phyloP scores from a whole-genome alignment of 2,329 filamentous ascomycete species.

The Fusarium guadeloupense region DNA sequence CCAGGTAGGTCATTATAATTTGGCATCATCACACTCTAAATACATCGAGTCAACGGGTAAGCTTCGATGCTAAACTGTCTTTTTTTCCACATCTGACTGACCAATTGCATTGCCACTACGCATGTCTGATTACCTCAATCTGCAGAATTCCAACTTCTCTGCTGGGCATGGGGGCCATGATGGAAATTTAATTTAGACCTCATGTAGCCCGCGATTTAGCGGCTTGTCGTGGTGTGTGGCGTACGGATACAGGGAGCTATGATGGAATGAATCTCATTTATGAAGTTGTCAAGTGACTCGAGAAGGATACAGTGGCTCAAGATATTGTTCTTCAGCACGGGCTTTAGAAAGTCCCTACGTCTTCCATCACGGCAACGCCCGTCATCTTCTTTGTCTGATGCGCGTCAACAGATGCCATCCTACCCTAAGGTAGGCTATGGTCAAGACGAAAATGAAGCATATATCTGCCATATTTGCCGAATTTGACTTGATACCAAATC shows the following conservation, averaged over 20 bases:
- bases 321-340: conserved; percentile 28
- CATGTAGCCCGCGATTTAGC: conserved; percentile 7
- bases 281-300: not conserved
- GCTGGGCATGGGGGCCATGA: conserved; percentile 2
- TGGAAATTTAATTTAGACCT: conserved; percentile 4
- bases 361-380: not conserved
- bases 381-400: conserved; percentile 8
- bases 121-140: conserved; percentile 12
- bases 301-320: conserved; percentile 12
- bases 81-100: conserved; percentile 4
- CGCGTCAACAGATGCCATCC: not conserved
- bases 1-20: no score
- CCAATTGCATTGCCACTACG: conserved; percentile 16
- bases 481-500: not conserved
- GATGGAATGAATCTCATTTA: not conserved
- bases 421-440: no score
- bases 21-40: not conserved
- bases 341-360: not conserved
- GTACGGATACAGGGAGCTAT: conserved; percentile 31
- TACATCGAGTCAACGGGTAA: no score
- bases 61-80: not conserved
- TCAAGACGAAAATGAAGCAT: no score
- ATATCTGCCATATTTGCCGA: no score
- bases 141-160: conserved; percentile 4
- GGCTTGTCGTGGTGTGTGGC: conserved; percentile 26